Conservation (phyloP, 129 eudicot species). For the Centaurea solstitialis region DNA sequence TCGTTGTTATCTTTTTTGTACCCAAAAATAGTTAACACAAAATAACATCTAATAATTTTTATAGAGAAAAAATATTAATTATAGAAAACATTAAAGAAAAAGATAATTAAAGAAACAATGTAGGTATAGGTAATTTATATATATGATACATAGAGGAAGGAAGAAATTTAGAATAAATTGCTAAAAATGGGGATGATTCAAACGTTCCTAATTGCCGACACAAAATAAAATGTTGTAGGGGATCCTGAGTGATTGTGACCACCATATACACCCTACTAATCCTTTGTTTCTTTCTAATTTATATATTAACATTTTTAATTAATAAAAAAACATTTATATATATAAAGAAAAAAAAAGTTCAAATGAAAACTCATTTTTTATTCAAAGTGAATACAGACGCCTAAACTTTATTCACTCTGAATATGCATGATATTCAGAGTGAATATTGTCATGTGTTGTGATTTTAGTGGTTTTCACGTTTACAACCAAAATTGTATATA, state of each 20-base stretch:
- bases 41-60: not conserved
- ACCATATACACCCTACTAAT: not conserved
- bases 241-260: constrained; percentile 20
- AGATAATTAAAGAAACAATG: not conserved
- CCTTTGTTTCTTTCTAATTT: not conserved
- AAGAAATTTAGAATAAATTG: constrained; percentile 6
- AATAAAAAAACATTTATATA: not conserved
- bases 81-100: too few relatives aligned
- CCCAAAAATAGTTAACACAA: not conserved
- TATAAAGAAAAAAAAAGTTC: not conserved
- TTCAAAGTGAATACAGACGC: too few relatives aligned
- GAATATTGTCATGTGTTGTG: too few relatives aligned
- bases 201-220: constrained; percentile 35
- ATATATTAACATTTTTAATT: not conserved
- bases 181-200: constrained; percentile 14
- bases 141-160: not conserved
- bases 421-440: too few relatives aligned
- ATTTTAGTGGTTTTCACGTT: too few relatives aligned
- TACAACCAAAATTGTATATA: too few relatives aligned
- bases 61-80: too few relatives aligned
- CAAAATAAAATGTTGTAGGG: constrained; percentile 8
- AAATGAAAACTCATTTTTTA: too few relatives aligned
- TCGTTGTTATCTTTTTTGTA: too few relatives aligned
- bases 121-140: not conserved
- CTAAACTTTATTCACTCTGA: too few relatives aligned